A percentile compares a stretch with the other conserved stretches of the same genome.
Evolutionary conservation across 2,329 filamentous ascomycete species (phyloP).

Genomic region (Aspergillus fructus): DNA sequence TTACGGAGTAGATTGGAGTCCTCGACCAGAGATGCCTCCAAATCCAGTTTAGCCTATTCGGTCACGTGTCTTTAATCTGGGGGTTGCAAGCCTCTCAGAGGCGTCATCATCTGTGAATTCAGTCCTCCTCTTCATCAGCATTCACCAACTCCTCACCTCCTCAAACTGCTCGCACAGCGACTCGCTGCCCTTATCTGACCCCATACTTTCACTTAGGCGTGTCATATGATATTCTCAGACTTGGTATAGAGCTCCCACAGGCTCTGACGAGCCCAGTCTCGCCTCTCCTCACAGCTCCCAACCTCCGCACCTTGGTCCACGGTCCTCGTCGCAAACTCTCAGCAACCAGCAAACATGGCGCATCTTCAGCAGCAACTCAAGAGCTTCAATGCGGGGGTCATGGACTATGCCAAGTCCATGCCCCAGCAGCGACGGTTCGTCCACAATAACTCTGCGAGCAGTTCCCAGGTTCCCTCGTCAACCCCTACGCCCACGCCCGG

Average conservation of each 20-base stretch:
- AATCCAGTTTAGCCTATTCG: not conserved
- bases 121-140: not conserved
- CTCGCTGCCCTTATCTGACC: not conserved
- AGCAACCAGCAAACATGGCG: conserved; percentile 50
- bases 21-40: not conserved
- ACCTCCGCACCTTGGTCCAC: not conserved
- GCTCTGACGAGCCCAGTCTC: conserved; percentile 16
- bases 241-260: conserved; percentile 11
- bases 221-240: conserved; percentile 9
- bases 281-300: conserved; percentile 4
- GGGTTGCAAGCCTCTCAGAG: not conserved
- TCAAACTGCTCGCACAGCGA: not conserved
- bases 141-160: not conserved
- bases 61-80: not conserved
- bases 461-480: conserved; percentile 51
- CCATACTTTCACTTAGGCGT: not conserved
- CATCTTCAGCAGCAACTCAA: conserved; percentile 67
- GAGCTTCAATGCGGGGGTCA: conserved; percentile 61
- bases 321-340: not conserved
- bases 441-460: conserved; percentile 58
- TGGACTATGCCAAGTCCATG: conserved; percentile 64
- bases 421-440: conserved; percentile 52
- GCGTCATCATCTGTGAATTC: not conserved
- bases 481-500: conserved; percentile 32
- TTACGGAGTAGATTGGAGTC: not conserved